A percentile compares a stretch with the other conserved stretches of the same genome.
Evolutionary conservation across 108 stramenopile genomes (phyloP).

Genomic region (Aureococcus anophagefferens): DNA sequence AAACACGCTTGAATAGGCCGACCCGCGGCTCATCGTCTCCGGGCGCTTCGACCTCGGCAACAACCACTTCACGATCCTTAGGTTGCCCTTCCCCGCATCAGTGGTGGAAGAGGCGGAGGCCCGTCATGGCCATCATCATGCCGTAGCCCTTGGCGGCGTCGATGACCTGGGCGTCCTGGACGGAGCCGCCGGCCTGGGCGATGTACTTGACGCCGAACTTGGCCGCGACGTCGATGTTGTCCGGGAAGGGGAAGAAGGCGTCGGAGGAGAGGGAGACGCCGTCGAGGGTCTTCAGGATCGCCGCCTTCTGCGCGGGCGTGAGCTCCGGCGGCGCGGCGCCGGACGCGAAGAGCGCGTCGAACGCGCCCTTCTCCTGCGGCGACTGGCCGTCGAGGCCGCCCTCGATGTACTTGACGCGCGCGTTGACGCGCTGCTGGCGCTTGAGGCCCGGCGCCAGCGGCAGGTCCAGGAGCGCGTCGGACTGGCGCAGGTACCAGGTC

Average conservation of each 20-base stretch:
- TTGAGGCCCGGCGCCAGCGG: constrained; percentile 87
- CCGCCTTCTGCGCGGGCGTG: constrained; percentile 78
- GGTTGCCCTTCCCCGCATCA: too few relatives aligned
- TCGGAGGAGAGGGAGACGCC: constrained; percentile 84
- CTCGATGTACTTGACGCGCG: constrained; percentile 96
- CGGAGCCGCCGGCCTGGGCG: constrained; percentile 91
- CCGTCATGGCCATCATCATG: constrained; percentile 94
- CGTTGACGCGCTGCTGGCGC: constrained; percentile 95
- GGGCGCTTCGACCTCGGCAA: too few relatives aligned
- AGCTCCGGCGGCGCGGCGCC: constrained; percentile 63
- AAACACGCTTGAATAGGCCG: too few relatives aligned
- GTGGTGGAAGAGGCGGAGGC: constrained; percentile 94
- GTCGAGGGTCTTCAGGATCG: constrained; percentile 51
- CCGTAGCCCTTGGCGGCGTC: constrained; percentile 86
- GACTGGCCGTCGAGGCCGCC: constrained; percentile 71
- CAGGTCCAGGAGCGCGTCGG: constrained; percentile 87
- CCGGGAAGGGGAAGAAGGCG: constrained; percentile 98
- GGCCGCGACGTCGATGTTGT: constrained; percentile 94
- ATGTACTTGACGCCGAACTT: constrained; percentile 87
- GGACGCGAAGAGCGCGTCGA: constrained; percentile 72
- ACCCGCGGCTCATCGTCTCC: too few relatives aligned
- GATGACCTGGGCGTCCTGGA: constrained; percentile 79
- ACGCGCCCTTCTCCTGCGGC: constrained; percentile 70
- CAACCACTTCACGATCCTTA: too few relatives aligned
- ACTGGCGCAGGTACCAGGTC: constrained; percentile 93